phyloP scores from a whole-genome alignment of 2,329 filamentous ascomycete genomes.

The Cytospora leucostoma region DNA sequence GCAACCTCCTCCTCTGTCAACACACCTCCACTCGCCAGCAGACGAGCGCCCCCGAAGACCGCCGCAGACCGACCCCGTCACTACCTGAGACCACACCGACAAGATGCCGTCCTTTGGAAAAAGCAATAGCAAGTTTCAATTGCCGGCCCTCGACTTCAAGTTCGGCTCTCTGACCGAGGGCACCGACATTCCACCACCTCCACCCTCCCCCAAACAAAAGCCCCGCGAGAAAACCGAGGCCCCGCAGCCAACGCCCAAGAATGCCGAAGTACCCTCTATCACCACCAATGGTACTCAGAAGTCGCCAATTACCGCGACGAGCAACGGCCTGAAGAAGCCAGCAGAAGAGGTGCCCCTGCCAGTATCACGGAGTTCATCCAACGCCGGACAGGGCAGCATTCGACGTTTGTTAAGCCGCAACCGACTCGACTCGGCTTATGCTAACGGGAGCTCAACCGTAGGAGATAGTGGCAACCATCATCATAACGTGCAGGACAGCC shows the following conservation, averaged over 20 bases:
- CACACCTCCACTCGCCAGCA: constrained; percentile 10
- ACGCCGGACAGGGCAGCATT: constrained; percentile 56
- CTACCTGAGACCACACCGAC: constrained; percentile 5
- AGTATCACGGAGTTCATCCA: constrained; percentile 51
- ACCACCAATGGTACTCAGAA: constrained; percentile 45
- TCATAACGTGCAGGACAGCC: constrained; percentile 36
- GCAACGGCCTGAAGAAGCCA: constrained; percentile 49
- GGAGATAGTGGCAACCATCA: constrained; percentile 31
- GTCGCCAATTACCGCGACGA: constrained; percentile 32
- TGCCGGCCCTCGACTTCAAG: constrained; percentile 60
- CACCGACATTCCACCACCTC: constrained; percentile 61
- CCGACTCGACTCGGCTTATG: constrained; percentile 55
- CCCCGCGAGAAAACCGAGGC: constrained; percentile 46
- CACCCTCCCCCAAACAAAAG: constrained; percentile 54
- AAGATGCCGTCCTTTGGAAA: constrained; percentile 36
- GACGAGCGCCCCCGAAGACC: constrained; percentile 5
- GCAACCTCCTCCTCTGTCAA: constrained; percentile 13
- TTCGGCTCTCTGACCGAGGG: constrained; percentile 62
- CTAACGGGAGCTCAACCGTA: constrained; percentile 49
- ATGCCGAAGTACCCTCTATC: constrained; percentile 29
- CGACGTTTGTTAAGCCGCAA: constrained; percentile 59
- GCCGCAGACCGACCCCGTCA: background rate
- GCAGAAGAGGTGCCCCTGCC: constrained; percentile 50
- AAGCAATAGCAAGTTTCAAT: constrained; percentile 47
- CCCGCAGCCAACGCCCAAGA: constrained; percentile 27